A percentile compares a stretch with the other conserved stretches of the same genome.
These are phyloP conservation scores for Cunninghamia lanceolata DNA, from an alignment of 75 land plant species.

Conservation along the genomic window DNA sequence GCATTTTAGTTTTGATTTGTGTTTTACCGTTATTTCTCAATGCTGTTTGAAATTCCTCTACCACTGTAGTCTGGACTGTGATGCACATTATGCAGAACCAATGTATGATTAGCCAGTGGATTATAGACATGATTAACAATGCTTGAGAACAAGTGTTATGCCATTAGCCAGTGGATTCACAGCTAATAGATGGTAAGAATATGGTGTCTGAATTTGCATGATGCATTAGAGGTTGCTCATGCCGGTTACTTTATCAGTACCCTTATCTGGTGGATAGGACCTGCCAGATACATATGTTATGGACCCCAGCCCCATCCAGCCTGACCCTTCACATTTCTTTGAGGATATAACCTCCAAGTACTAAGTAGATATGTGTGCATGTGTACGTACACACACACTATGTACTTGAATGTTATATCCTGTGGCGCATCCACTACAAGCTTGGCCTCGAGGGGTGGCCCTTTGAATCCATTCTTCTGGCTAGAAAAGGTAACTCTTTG, in stretches of 20 bases:
- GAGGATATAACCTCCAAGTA: no score
- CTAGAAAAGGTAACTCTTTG: not conserved
- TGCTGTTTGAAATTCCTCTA: no score
- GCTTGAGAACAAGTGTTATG: not conserved
- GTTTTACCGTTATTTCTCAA: no score
- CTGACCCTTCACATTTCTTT: not conserved
- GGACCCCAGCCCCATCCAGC: not conserved
- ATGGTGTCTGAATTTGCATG: not conserved
- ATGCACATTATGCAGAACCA: not conserved
- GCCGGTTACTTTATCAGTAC: no score
- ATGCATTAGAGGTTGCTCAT: no score
- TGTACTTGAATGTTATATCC: not conserved
- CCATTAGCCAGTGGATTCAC: not conserved
- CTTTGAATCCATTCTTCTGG: not conserved
- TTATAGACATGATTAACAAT: not conserved
- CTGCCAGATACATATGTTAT: not conserved
- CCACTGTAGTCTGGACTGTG: not conserved
- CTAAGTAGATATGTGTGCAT: no score
- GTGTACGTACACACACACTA: no score
- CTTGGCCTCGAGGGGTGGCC: not conserved
- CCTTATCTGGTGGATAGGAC: not conserved
- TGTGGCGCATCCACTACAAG: not conserved
- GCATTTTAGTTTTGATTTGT: not conserved
- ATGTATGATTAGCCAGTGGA: not conserved
- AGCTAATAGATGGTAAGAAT: not conserved